Conservation (phyloP, 73 alveolate species). For the Paramecium pentaurelia region DNA sequence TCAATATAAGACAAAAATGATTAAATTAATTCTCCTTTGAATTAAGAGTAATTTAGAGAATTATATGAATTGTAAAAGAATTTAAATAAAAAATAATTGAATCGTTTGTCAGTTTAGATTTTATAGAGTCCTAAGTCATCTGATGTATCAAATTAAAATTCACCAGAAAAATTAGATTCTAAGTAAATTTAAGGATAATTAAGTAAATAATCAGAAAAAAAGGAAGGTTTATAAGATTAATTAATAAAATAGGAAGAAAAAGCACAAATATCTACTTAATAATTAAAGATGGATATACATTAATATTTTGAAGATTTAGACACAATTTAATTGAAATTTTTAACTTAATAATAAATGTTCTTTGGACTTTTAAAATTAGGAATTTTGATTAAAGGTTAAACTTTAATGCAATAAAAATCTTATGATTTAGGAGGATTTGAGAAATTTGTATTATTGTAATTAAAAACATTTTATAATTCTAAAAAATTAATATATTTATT, state of each 20-base stretch:
- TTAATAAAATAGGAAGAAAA: neutral
- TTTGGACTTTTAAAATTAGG: neutral
- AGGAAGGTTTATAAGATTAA: neutral
- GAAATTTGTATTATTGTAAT: neutral
- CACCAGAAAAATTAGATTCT: neutral
- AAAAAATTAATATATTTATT: neutral
- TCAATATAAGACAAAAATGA: neutral
- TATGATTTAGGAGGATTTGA: neutral
- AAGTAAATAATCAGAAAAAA: neutral
- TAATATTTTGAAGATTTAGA: neutral
- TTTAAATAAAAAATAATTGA: neutral
- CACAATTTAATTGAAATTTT: neutral
- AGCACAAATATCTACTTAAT: neutral
- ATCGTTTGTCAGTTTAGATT: neutral
- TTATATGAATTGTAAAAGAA: neutral
- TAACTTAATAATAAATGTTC: neutral
- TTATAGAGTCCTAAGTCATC: neutral
- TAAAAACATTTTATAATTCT: neutral
- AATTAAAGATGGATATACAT: neutral
- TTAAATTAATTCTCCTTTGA: neutral
- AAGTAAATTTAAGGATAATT: neutral
- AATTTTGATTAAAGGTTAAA: neutral
- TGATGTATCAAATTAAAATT: neutral
- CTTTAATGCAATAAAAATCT: neutral
- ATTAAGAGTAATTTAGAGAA: neutral